Evolutionary conservation across 1,139 yeast genomes (phyloP), one percentile per base, ranked within the genome.

Genomic region (Yamadazyma oceani): DNA sequence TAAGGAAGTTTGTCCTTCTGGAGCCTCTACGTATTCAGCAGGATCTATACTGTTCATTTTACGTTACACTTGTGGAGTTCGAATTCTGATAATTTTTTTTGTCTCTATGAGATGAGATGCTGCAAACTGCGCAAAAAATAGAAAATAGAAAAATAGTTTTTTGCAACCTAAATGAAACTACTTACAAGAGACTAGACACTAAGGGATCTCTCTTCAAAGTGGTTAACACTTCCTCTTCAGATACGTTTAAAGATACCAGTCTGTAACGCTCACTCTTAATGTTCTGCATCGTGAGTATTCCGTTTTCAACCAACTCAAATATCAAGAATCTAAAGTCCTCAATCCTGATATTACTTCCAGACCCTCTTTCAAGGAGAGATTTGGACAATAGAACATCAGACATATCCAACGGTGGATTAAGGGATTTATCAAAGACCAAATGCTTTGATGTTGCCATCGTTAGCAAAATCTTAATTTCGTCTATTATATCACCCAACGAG

Each of bases 281-380:
- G 38, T 75, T 75, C 53, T 86, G 95, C 50, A 79, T 82, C 3
- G 78, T 66, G 2, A 92, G 50, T 13, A 90, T 65, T 0, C 97
- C 97, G 32, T 81, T 80, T 44, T 88, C 96, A 6, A 78, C 78
- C 38, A 92, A 65, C 49, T 87, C 95, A 35, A 73, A 69, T 6
- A 85, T 54, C 0, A 83, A 71, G 35, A 66, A 73, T 32, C 69
- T 66, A 52, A 85, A 78, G 5, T 81, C 61, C 31, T 55, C 57
- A 1, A 70, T 53, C 32, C 82, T 48, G 5, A 75, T 55, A 30
- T 60, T 60, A 13, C 7, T 13, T 6, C 7, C 16, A 23, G n/a
- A 4, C 10, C 12, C 14, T 3, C 13, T 12, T 22, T 31, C 35
- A 19, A 31, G 37, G 9, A 42, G 21, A 34, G 23, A 19, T 17